Base-by-base conservation (phyloP, 306 rosid species). In the Prunus mira region DNA sequence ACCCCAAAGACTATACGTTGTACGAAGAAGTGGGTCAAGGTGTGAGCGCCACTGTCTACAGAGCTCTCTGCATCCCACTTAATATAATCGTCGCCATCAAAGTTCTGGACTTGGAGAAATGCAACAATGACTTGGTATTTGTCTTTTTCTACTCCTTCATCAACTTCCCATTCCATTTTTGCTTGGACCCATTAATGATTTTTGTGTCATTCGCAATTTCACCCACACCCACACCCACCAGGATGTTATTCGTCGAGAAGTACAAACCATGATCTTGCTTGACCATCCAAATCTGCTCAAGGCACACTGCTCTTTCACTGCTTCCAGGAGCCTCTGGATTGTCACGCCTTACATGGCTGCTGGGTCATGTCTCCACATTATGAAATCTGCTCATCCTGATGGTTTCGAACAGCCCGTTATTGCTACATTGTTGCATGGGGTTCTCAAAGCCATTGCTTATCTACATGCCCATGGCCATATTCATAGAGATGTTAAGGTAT, bases 21-120 rank as follows among this genome's bases (percentile, higher is more conserved):
- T 89, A 90, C 79, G 98, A 94, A 88, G 97, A 94, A 83, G 98
- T 94, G 69, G 98, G 98, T 70, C 93, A 92, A 82, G 98, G 97
- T 3, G 97, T 94, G 55, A 94, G 98, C 60, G 98, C 98, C 81
- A 82, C 89, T 4, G 98, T 94, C 61, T 74, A 81, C 78, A 84
- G 95, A 85, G 98, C 98, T 81, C 91, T 94, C 58, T 94, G 98
- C 55, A 72, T 90, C 71, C 97, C 97, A 46, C 86, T 90, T 77
- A 85, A 90, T 38, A 90, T 91, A 82, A 81, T 65, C 74, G 94
- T 94, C 69, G 96, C 97, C 76, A 91, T 94, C 88, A 94, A 94
- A 88, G 91, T 91, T 80, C 89, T 94, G 3, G 97, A 94, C 84
- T 87, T 94, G 64, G 98, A 94, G 76, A 91, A 86, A 80, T 91